Evolutionary conservation across 306 rosid genomes (phyloP), one percentile per base, ranked within the genome.

Genomic region (Vicia villosa): DNA sequence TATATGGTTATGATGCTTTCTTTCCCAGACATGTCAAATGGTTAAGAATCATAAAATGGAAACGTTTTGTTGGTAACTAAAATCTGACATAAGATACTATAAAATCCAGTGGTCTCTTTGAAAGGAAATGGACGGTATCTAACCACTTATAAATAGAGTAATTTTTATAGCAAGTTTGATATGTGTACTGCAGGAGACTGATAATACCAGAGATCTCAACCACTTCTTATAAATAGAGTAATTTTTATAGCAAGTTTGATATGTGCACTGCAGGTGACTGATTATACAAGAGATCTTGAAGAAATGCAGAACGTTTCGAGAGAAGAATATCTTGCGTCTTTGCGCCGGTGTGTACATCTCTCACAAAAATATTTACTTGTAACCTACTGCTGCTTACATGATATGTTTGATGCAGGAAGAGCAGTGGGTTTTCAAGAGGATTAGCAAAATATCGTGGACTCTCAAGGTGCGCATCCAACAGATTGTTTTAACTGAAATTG

Each of bases 401-500:
- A 60, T 66, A 42, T 82, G 54, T 73, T 66, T 57, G 83, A 68
- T 76, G 77, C 95, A 95, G 99, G 87, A 95, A 95, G 86, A 95
- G 99, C 88, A 95, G 99, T 70, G 99, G 99, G 12, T 95, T 95
- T 85, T 91, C 99, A 10, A 83, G 97, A 83, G 99, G 99, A 77
- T 77, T 95, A 52, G 82, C 99, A 74, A 95, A 91, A 84, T 94
- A 87, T 81, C 95, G 97, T 20, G 96, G 89, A 50, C 92, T 94
- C 52, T 84, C 99, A 26, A 94, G 99, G 99, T 91, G 80, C 58
- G 74, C 41, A 77, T 73, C 52, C 70, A 66, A 73, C 66, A 59
- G 24, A 42, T 32, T 66, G 4, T 30, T 26, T 64, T 49, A 47
- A 20, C 68, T 5, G 36, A 59, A 60, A 14, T 34, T 43, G 14